Evolutionary conservation across 2,329 filamentous ascomycete genomes (phyloP).

Genomic region (Chrysoporthe cubensis): DNA sequence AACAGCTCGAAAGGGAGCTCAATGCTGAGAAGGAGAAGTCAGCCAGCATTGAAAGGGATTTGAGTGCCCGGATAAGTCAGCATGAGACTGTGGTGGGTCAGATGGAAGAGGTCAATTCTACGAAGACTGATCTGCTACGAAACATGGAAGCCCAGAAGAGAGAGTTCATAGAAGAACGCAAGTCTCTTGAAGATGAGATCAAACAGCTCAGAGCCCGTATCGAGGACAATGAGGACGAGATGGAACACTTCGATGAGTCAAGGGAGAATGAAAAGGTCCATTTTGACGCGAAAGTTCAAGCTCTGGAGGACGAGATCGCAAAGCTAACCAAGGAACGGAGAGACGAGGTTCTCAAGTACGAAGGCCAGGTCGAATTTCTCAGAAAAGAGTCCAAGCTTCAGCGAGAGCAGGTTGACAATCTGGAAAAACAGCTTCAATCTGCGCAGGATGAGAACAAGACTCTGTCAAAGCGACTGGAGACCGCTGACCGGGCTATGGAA

Average conservation of each 20-base stretch:
- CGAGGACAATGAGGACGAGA: slow-evolving; percentile 90
- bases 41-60: slow-evolving; percentile 70
- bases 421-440: slow-evolving; percentile 61
- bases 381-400: slow-evolving; percentile 64
- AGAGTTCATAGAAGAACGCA: slow-evolving; percentile 85
- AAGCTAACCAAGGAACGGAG: slow-evolving; percentile 60
- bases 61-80: slow-evolving; percentile 58
- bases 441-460: slow-evolving; percentile 58
- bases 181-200: slow-evolving; percentile 80
- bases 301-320: slow-evolving; percentile 73
- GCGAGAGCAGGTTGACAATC: slow-evolving; percentile 61
- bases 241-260: slow-evolving; percentile 82
- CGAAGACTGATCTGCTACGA: slow-evolving; percentile 89
- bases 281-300: slow-evolving; percentile 69
- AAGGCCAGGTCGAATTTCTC: slow-evolving; percentile 66
- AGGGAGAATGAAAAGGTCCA: slow-evolving; percentile 79
- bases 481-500: slow-evolving; percentile 55
- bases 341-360: slow-evolving; percentile 60
- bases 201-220: slow-evolving; percentile 74
- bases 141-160: slow-evolving; percentile 92
- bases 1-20: slow-evolving; percentile 78
- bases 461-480: slow-evolving; percentile 54
- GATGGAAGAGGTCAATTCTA: slow-evolving; percentile 85
- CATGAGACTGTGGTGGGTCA: slow-evolving; percentile 67
- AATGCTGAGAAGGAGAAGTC: slow-evolving; percentile 71